phyloP scores from a whole-genome alignment of 2,329 filamentous ascomycete species.

The Cercospora zeina region DNA sequence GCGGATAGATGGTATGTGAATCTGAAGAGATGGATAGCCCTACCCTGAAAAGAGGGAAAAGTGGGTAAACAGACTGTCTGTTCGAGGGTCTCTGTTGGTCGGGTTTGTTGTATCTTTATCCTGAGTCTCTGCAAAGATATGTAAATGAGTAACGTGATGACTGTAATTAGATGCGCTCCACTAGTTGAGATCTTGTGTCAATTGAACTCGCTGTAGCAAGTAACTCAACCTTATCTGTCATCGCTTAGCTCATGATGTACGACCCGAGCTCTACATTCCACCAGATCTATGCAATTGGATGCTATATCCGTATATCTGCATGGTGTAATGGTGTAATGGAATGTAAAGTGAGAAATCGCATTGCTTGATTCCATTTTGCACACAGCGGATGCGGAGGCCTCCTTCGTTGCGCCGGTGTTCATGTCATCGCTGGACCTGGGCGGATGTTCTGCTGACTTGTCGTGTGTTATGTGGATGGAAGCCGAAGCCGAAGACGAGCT shows the following conservation, averaged over 20 bases:
- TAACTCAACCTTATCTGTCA: too few relatives aligned
- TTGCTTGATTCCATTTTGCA: not conserved
- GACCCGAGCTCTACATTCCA: not conserved
- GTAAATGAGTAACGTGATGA: too few relatives aligned
- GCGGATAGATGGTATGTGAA: constrained; percentile 4
- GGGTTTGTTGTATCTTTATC: too few relatives aligned
- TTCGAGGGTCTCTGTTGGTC: too few relatives aligned
- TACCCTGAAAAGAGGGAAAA: not conserved
- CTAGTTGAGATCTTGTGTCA: too few relatives aligned
- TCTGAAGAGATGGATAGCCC: constrained; percentile 12
- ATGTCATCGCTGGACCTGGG: not conserved
- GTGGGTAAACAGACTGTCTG: too few relatives aligned
- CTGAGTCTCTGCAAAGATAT: too few relatives aligned
- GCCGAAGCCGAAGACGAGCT: not conserved
- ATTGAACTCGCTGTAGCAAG: too few relatives aligned
- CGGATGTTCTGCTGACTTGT: not conserved
- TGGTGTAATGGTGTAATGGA: not conserved
- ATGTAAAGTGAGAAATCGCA: too few relatives aligned
- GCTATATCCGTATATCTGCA: not conserved
- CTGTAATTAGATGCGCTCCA: too few relatives aligned
- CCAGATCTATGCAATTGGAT: not conserved
- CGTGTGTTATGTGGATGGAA: not conserved
- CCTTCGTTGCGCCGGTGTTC: not conserved
- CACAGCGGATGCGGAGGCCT: not conserved
- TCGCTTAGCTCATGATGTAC: too few relatives aligned